Conservation (phyloP, 805 yeast species). For the Maudiozyma turicensis region DNA sequence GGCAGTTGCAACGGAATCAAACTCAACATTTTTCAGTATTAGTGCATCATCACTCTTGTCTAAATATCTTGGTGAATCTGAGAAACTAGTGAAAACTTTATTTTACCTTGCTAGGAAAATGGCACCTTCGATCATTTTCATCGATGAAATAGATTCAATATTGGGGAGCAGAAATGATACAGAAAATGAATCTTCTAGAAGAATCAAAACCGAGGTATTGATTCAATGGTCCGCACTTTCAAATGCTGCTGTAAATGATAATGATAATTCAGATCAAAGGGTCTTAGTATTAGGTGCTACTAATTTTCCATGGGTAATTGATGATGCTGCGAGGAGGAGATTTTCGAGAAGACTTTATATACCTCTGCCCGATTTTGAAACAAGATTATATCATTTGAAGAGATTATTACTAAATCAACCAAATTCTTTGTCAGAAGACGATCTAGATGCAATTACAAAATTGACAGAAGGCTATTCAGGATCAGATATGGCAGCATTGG, state of each 20-base stretch:
- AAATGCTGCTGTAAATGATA: conserved; percentile 64
- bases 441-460: conserved; percentile 49
- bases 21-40: conserved; percentile 86
- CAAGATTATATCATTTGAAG: conserved; percentile 62
- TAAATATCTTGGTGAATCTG: conserved; percentile 75
- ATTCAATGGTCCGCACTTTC: conserved; percentile 94
- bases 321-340: conserved; percentile 93
- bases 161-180: conserved; percentile 68
- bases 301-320: conserved; percentile 93
- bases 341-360: conserved; percentile 89
- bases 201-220: conserved; percentile 88
- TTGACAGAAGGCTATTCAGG: conserved; percentile 86
- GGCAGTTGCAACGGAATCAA: conserved; percentile 94
- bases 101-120: conserved; percentile 76
- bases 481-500: conserved; percentile 86
- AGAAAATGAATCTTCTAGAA: conserved; percentile 80
- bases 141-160: conserved; percentile 91
- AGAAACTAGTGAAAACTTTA: conserved; percentile 81
- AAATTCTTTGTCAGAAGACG: conserved; percentile 55
- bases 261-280: conserved; percentile 36
- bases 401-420: conserved; percentile 62
- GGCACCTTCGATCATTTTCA: conserved; percentile 90
- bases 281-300: conserved; percentile 93
- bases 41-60: conserved; percentile 88
- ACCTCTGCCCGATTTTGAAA: conserved; percentile 84